phyloP scores from a whole-genome alignment of 164 flowering plant species.

The Magnolia kwangsiensis region DNA sequence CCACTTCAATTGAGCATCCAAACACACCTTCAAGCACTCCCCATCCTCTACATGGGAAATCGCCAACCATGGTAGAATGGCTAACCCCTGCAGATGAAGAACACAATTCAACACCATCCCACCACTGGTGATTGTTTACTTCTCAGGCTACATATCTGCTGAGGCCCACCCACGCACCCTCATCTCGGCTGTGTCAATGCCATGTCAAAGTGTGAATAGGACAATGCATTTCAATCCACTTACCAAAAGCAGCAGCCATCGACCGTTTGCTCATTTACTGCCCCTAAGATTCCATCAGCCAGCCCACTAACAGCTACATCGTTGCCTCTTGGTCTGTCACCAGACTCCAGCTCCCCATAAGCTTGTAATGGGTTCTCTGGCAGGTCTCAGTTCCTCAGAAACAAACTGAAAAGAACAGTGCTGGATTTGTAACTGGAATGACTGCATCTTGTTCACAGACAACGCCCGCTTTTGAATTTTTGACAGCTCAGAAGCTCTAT shows the following conservation, averaged over 20 bases:
- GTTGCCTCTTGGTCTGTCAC: conserved; percentile 1
- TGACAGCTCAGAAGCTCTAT: not conserved
- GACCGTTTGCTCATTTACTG: not conserved
- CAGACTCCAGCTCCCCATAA: not conserved
- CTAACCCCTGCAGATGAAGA: too few relatives aligned
- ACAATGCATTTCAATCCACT: conserved; percentile 3
- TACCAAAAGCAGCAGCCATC: not conserved
- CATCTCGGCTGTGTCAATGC: not conserved
- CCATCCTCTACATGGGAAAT: too few relatives aligned
- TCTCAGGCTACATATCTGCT: conserved; percentile 1
- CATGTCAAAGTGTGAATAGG: conserved; percentile 5
- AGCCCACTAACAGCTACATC: conserved; percentile 5
- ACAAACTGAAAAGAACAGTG: conserved; percentile 1
- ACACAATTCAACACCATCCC: too few relatives aligned
- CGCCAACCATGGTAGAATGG: too few relatives aligned
- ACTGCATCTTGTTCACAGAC: not conserved
- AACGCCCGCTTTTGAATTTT: not conserved
- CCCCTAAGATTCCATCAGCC: not conserved
- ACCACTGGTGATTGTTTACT: conserved; percentile 1
- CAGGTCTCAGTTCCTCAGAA: conserved; percentile 7
- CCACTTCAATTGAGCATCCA: too few relatives aligned
- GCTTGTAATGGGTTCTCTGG: conserved; percentile 8
- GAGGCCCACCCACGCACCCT: not conserved
- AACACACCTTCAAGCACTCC: too few relatives aligned
- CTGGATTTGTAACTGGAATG: not conserved